Evolutionary conservation across 495 filamentous ascomycete genomes (phyloP).

Genomic region (Tuber umbilicatum): DNA sequence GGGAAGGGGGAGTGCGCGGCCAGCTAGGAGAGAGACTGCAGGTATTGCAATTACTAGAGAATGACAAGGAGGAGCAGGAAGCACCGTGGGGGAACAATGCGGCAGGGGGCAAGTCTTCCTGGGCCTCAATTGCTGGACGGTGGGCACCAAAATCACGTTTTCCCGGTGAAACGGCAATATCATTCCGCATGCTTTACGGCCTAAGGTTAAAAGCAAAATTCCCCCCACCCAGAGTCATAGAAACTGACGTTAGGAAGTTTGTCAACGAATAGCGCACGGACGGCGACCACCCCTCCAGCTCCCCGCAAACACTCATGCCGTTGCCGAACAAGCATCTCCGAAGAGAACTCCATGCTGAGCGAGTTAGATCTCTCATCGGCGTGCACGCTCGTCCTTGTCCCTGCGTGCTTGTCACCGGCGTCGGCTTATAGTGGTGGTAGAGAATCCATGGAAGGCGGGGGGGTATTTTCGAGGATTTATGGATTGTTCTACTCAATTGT

Average conservation of each 20-base stretch:
- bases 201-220: slow-evolving; percentile 69
- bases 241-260: slow-evolving; percentile 65
- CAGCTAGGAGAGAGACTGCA: slow-evolving; percentile 55
- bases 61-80: slow-evolving; percentile 61
- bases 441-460: slow-evolving; percentile 20
- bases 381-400: slow-evolving; percentile 75
- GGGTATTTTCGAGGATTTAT: slow-evolving; percentile 45
- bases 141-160: slow-evolving; percentile 26
- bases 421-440: slow-evolving; percentile 52
- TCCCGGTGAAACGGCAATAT: slow-evolving; percentile 55
- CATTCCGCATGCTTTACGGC: slow-evolving; percentile 80
- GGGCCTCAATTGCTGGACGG: background rate
- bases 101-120: background rate
- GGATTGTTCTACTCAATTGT: slow-evolving; percentile 47
- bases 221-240: slow-evolving; percentile 55
- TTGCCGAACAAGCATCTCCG: slow-evolving; percentile 62
- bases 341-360: slow-evolving; percentile 62
- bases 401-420: slow-evolving; percentile 53
- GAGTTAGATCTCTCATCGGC: slow-evolving; percentile 66
- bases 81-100: slow-evolving; percentile 46
- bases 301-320: slow-evolving; percentile 77
- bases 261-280: slow-evolving; percentile 51
- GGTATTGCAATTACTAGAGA: slow-evolving; percentile 57
- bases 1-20: slow-evolving; percentile 51
- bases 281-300: slow-evolving; percentile 57